Conservation (phyloP, 2,329 filamentous ascomycete genomes). For the Colletotrichum eleusines region DNA sequence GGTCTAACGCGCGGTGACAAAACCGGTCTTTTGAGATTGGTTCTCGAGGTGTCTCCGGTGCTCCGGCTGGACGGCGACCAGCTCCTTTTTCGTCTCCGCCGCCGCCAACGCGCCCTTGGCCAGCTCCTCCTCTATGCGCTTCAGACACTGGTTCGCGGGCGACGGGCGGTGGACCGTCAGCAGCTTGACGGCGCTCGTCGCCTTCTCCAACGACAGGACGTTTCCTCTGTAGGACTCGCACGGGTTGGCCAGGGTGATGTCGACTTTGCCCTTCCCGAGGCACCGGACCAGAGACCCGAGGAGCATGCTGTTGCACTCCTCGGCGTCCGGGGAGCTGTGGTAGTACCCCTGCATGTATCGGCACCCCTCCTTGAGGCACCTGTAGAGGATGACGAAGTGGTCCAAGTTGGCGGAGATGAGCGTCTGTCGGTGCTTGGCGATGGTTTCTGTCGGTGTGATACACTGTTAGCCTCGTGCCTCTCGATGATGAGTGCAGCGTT, state of each 20-base stretch:
- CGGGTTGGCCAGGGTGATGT: slow-evolving; percentile 29
- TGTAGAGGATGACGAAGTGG: slow-evolving; percentile 33
- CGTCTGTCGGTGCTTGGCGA: slow-evolving; percentile 27
- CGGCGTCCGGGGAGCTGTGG: slow-evolving; percentile 37
- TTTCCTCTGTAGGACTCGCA: slow-evolving; percentile 34
- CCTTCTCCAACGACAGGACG: slow-evolving; percentile 24
- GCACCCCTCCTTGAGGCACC: slow-evolving; percentile 39
- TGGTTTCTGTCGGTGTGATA: slow-evolving; percentile 11
- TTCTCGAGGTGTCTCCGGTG: slow-evolving; percentile 27
- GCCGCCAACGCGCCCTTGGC: slow-evolving; percentile 21
- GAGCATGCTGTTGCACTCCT: slow-evolving; percentile 41
- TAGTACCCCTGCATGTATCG: slow-evolving; percentile 40
- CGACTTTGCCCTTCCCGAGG: slow-evolving; percentile 34
- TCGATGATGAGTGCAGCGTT: no score
- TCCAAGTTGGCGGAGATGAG: slow-evolving; percentile 31
- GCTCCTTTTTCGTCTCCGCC: slow-evolving; percentile 3
- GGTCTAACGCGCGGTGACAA: slow-evolving; percentile 30
- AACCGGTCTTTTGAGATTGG: slow-evolving; percentile 29
- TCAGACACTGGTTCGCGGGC: slow-evolving; percentile 32
- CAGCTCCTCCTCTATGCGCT: slow-evolving; percentile 38
- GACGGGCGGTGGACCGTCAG: slow-evolving; percentile 35
- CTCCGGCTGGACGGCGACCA: slow-evolving; percentile 28
- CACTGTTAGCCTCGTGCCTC: not conserved
- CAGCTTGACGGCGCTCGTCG: slow-evolving; percentile 32
- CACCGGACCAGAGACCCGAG: slow-evolving; percentile 31